Base-by-base conservation (phyloP, 345 rosid species). In the Pseudoturritis turrita region DNA sequence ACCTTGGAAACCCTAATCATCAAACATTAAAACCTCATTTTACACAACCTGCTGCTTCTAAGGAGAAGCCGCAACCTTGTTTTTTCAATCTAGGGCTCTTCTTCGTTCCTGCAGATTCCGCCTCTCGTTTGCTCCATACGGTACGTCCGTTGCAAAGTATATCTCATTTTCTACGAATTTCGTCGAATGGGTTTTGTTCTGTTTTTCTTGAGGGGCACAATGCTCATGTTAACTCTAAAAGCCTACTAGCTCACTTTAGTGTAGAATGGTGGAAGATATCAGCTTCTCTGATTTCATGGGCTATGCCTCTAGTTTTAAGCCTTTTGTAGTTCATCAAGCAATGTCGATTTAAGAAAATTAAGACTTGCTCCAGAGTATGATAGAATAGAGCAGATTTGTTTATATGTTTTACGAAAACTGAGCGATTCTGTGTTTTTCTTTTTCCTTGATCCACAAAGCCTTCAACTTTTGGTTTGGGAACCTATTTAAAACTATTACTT, bases 1-100 rank as follows among this genome's bases (percentile, higher is more conserved):
- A 28, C 67, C 61, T 23, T 39, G 68, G 68, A 51, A 75, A 69
- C 79, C 79, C 79, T 75, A 68, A 61, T 62, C 35, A 31, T 62
- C 65, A n/a, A 54, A 45, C 49, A 61, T 23, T 69, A 61, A 68
- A 61, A 75, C 63, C 78, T 60, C 12, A 36, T 25, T 69, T 62
- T 40, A 6, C 11, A 2, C 29, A 14, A 37, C 3, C 61, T 54
- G 63, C 25, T 59, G 70, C 41, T 65, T 62, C 53, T 26, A 21
- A 62, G 33, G 40, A 45, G 66, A 63, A 62, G 79, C 75, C 75
- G 79, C 79, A 55, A 22, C 74, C 4, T 41, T 43, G 25, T 23
- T 47, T 7, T 1, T 21, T 62, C 53, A 40, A 40, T 35, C 73
- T 53, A 69, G 47, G 60, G 44, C 19, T 76, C 65, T 46, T 76